Percentiles rank a stretch among this genome's conserved stretches.
phyloP scores from a whole-genome alignment of 805 yeast genomes.

The Barnettozyma populi region DNA sequence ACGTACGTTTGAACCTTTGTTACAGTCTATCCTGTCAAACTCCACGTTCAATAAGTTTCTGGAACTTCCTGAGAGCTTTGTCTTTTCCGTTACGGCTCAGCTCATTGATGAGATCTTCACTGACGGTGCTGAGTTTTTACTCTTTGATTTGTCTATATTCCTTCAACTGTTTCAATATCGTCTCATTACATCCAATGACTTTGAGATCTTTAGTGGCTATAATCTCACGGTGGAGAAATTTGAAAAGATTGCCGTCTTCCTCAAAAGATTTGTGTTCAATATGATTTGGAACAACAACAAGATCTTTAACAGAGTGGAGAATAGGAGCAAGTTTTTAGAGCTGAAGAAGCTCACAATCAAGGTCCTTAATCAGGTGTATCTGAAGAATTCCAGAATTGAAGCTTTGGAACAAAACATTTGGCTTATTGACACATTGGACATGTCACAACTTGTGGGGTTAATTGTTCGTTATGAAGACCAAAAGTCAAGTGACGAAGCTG shows the following conservation, averaged over 20 bases:
- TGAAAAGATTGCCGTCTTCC: slow-evolving; percentile 37
- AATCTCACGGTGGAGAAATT: slow-evolving; percentile 34
- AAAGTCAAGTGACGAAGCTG: slow-evolving; percentile 9
- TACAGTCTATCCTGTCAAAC: slow-evolving; percentile 22
- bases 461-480: slow-evolving; percentile 41
- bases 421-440: slow-evolving; percentile 35
- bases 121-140: slow-evolving; percentile 16
- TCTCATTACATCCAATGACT: slow-evolving; percentile 61
- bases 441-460: slow-evolving; percentile 31
- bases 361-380: slow-evolving; percentile 57
- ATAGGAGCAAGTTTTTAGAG: slow-evolving; percentile 8
- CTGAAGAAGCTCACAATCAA: slow-evolving; percentile 38
- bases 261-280: slow-evolving; percentile 46
- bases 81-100: slow-evolving; percentile 6
- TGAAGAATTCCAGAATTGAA: slow-evolving; percentile 56
- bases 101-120: slow-evolving; percentile 4
- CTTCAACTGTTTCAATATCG: slow-evolving; percentile 63
- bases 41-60: slow-evolving; percentile 15
- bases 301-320: not conserved
- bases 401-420: slow-evolving; percentile 51
- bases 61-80: slow-evolving; percentile 6
- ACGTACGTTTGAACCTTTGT: slow-evolving; percentile 31
- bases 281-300: slow-evolving; percentile 36
- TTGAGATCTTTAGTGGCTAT: slow-evolving; percentile 44
- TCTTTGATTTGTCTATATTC: slow-evolving; percentile 39